Base-by-base conservation (phyloP, 441 rosid genomes). In the Bruguiera hainesii region DNA sequence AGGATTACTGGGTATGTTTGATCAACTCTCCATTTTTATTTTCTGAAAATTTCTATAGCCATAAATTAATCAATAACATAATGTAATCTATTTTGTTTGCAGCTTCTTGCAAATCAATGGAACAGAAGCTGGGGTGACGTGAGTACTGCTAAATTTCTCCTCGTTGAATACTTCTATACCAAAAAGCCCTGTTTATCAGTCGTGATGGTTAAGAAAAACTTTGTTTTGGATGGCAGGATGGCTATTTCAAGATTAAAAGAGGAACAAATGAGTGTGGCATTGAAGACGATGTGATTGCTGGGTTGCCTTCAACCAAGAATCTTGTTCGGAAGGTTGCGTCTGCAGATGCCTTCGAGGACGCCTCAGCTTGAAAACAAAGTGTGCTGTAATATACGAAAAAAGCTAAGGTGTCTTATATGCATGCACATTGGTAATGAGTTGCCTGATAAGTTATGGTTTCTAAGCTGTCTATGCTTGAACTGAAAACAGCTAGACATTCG, bases 61-160 rank as follows among this genome's bases (percentile, higher is more conserved):
- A 20, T 51, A 11, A 26, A 52, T 39, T 35, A 3, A n/a, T 39
- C 56, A 52, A 31, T 55, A 20, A 10, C 30, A 10, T 9, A 23
- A 55, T 29, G 57, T 66, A 8, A 53, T 72, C 51, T 55, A 65
- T 63, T 70, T 46, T 66, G 46, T 73, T 72, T 80, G 66, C 96
- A 94, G 98, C 89, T 94, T 67, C 79, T 94, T 69, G 98, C 97
- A 59, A 94, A 94, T 61, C 97, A 91, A 75, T 94, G 98, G 98
- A 94, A 91, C 70, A 76, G 82, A 78, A 82, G 92, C 75, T 91
- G 98, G 97, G 98, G 98, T 60, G 96, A 85, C 48, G 97, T 94
- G 89, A 65, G 90, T 83, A 69, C 52, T 53, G 51, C 8, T 65
- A 59, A 0, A 35, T 42, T 68, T 75, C 20, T 58, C 42, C 28